Conservation (phyloP, 345 rosid genomes). For the Noccaea caerulescens region DNA sequence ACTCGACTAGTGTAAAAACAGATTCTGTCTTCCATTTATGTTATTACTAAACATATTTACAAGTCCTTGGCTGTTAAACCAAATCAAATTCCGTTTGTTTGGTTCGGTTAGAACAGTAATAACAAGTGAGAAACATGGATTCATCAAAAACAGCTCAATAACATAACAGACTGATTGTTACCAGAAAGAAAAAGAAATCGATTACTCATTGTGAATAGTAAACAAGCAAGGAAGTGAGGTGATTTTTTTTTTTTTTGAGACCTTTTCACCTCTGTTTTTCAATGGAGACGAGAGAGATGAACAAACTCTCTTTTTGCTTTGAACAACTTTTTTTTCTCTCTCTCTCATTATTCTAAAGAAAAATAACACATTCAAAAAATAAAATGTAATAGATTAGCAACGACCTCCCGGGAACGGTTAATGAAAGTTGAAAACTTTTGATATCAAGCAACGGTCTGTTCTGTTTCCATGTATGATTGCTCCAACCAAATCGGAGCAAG, state of each 20-base stretch:
- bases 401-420: conserved; percentile 34
- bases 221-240: conserved; percentile 39
- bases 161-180: conserved; percentile 14
- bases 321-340: not conserved
- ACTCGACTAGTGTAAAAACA: conserved; percentile 34
- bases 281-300: conserved; percentile 36
- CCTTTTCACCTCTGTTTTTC: conserved; percentile 39
- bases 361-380: conserved; percentile 36
- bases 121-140: conserved; percentile 3
- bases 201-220: conserved; percentile 40
- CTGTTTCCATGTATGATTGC: conserved; percentile 76
- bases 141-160: not conserved
- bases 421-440: conserved; percentile 35
- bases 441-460: conserved; percentile 72
- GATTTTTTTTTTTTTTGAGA: conserved; percentile 31
- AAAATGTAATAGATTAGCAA: conserved; percentile 41
- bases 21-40: conserved; percentile 32
- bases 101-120: not conserved
- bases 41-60: conserved; percentile 19
- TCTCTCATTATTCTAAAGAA: conserved; percentile 32
- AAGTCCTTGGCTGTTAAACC: too few species aligned
- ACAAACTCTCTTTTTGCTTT: conserved; percentile 28
- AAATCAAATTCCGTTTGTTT: not conserved
- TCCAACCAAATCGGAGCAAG: conserved; percentile 74
- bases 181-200: not conserved